These are phyloP conservation scores for Moricandia moricandioides DNA, from an alignment of 345 rosid species.

Conservation along the genomic window DNA sequence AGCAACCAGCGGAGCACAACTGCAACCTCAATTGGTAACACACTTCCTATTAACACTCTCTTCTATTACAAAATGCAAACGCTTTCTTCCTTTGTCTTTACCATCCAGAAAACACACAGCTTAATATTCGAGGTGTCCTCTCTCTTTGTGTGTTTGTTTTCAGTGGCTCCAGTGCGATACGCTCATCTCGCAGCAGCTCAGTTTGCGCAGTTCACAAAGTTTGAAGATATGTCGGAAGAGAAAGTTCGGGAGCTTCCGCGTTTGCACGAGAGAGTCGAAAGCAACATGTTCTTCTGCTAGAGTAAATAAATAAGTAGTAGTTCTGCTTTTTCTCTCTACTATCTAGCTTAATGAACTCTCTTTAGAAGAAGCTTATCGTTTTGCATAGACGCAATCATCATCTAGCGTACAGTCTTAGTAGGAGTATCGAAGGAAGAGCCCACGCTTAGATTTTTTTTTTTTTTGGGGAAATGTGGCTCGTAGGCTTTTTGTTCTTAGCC, in stretches of 20 bases:
- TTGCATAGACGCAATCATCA: slow-evolving; percentile 15
- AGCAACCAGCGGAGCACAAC: slow-evolving; percentile 86
- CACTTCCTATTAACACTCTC: not conserved
- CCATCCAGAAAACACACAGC: not conserved
- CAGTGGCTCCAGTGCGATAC: slow-evolving; percentile 90
- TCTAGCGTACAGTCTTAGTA: slow-evolving; percentile 19
- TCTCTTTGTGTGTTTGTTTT: not conserved
- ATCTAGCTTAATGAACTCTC: not conserved
- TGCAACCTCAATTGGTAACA: slow-evolving; percentile 76
- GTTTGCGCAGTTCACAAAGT: slow-evolving; percentile 66
- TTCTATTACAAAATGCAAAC: not conserved
- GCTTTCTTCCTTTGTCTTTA: not conserved
- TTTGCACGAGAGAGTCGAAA: slow-evolving; percentile 49
- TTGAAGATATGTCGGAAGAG: slow-evolving; percentile 55
- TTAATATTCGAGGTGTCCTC: not conserved
- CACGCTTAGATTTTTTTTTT: not conserved
- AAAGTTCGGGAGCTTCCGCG: slow-evolving; percentile 63
- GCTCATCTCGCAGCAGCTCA: slow-evolving; percentile 91
- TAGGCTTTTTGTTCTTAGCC: slow-evolving; percentile 6
- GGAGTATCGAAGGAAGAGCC: slow-evolving; percentile 3
- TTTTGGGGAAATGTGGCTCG: not conserved
- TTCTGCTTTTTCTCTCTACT: slow-evolving; percentile 8
- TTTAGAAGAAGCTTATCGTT: slow-evolving; percentile 7
- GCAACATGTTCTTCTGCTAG: slow-evolving; percentile 85
- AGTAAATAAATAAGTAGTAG: slow-evolving; percentile 25